Percentiles rank a stretch among this genome's conserved stretches.
Conservation (phyloP, 2,329 filamentous ascomycete genomes). For the Tetracladium maxilliforme region DNA sequence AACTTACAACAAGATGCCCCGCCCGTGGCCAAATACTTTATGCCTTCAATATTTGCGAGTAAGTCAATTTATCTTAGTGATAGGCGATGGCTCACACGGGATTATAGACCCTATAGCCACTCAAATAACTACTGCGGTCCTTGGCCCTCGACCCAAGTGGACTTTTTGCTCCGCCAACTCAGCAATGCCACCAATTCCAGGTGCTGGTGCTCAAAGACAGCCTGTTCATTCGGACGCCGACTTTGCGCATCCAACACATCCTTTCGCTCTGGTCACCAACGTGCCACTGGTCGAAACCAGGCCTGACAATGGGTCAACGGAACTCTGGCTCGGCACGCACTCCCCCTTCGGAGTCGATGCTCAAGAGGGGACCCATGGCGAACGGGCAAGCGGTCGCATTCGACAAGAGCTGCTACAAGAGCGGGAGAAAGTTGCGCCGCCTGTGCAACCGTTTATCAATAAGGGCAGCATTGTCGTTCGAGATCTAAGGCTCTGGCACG, state of each 20-base stretch:
- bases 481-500: conserved; percentile 48
- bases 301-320: conserved; percentile 18
- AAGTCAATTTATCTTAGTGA: no score
- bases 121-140: conserved; percentile 36
- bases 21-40: conserved; percentile 30
- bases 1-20: conserved; percentile 48
- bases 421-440: conserved; percentile 20
- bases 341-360: conserved; percentile 8
- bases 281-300: conserved; percentile 20
- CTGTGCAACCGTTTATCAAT: conserved; percentile 31
- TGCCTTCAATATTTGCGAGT: conserved; percentile 38
- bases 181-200: conserved; percentile 33
- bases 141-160: conserved; percentile 38
- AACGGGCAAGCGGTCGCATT: conserved; percentile 35
- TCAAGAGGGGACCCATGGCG: conserved; percentile 23
- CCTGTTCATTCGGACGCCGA: conserved; percentile 45
- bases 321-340: conserved; percentile 25
- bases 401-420: conserved; percentile 21
- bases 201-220: conserved; percentile 25
- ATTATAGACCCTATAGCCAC: conserved; percentile 35
- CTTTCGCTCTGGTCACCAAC: conserved; percentile 23
- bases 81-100: conserved; percentile 19
- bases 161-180: conserved; percentile 44
- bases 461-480: conserved; percentile 42
- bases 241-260: conserved; percentile 34